These are phyloP conservation scores for Phytophthora agathidicida DNA, from an alignment of 352 stramenopile species.

Conservation along the genomic window DNA sequence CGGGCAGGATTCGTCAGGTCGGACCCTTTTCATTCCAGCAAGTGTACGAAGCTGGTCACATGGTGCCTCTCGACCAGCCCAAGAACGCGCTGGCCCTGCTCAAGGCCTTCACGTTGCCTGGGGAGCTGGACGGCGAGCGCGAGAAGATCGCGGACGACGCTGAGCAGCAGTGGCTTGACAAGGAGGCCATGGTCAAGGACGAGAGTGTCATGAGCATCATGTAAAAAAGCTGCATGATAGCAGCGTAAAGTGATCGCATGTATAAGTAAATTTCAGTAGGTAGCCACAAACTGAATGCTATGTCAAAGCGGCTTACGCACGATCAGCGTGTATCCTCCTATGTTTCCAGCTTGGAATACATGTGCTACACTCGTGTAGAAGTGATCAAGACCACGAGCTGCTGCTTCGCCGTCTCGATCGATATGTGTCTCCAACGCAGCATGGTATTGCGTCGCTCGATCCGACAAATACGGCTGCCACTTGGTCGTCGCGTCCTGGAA, in stretches of 20 bases:
- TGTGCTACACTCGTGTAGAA: constrained; percentile 73
- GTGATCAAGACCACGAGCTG: constrained; percentile 62
- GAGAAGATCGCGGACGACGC: constrained; percentile 18
- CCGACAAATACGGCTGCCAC: constrained; percentile 64
- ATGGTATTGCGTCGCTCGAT: constrained; percentile 51
- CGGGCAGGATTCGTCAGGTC: constrained; percentile 63
- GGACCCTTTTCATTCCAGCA: constrained; percentile 93
- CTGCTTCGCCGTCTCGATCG: constrained; percentile 55
- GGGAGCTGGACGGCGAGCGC: constrained; percentile 31
- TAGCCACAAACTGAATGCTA: constrained; percentile 21
- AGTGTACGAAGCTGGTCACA: constrained; percentile 96
- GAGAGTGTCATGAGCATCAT: constrained; percentile 50
- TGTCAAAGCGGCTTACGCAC: constrained; percentile 41
- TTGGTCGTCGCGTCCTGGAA: constrained; percentile 70
- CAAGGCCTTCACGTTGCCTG: constrained; percentile 83
- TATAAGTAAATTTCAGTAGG: constrained; percentile 19
- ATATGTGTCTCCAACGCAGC: constrained; percentile 55
- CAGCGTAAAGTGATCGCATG: constrained; percentile 4
- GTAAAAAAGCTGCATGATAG: constrained; percentile 18
- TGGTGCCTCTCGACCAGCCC: constrained; percentile 96
- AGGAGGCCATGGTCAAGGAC: constrained; percentile 36
- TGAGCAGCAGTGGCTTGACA: constrained; percentile 29
- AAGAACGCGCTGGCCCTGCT: constrained; percentile 95
- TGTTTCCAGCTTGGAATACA: constrained; percentile 60
- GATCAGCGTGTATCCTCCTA: constrained; percentile 68